These are phyloP conservation scores for Colletotrichum sp. DNA, from an alignment of 2,329 filamentous ascomycete genomes.

Conservation along the genomic window DNA sequence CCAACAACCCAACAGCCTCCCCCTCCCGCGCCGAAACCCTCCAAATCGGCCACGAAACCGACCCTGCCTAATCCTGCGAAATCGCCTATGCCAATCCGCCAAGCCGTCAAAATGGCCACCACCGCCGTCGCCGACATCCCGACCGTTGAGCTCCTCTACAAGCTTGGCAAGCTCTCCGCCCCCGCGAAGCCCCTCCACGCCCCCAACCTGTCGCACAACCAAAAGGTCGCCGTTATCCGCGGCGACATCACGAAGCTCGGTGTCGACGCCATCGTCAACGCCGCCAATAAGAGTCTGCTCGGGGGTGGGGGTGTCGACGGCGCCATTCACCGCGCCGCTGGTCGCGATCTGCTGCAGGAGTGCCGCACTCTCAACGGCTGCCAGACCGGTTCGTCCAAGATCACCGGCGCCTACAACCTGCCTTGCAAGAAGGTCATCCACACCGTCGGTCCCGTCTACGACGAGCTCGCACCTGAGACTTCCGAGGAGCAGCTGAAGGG, in stretches of 20 bases:
- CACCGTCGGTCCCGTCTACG: conserved; percentile 85
- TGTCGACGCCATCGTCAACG: conserved; percentile 89
- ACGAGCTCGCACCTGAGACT: conserved; percentile 38
- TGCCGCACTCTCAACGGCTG: conserved; percentile 78
- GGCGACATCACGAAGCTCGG: conserved; percentile 82
- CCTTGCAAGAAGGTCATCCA: conserved; percentile 85
- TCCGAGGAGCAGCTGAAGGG: conserved; percentile 54
- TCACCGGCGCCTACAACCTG: conserved; percentile 78
- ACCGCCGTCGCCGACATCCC: conserved; percentile 61
- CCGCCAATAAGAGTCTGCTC: conserved; percentile 78
- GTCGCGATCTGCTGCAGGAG: conserved; percentile 69
- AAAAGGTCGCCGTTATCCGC: conserved; percentile 71
- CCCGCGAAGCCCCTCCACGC: conserved; percentile 24
- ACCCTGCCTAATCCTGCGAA: neutral
- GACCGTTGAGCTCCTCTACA: conserved; percentile 70
- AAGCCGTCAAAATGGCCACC: conserved; percentile 36
- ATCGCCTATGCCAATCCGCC: conserved; percentile 7
- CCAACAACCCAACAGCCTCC: neutral
- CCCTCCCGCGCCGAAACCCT: neutral
- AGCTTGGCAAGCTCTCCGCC: conserved; percentile 51
- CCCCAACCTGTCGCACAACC: conserved; percentile 61
- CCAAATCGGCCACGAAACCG: neutral
- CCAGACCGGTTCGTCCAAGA: conserved; percentile 78
- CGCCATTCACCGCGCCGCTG: conserved; percentile 86
- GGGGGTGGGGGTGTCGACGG: conserved; percentile 93